These are phyloP conservation scores for Beauveria varroae DNA, from an alignment of 2,329 filamentous ascomycete genomes.

Conservation along the genomic window DNA sequence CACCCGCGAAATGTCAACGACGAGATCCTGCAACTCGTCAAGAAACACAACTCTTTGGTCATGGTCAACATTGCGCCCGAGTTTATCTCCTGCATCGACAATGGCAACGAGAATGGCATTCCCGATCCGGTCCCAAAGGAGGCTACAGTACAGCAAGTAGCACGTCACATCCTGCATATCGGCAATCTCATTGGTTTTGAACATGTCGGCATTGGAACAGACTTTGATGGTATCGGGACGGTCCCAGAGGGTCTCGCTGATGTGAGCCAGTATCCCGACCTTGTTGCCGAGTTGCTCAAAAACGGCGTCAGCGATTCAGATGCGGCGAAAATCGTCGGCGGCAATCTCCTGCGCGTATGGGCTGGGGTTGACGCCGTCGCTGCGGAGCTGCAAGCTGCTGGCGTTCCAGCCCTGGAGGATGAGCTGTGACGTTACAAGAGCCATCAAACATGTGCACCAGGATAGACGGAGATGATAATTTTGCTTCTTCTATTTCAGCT, in stretches of 20 bases:
- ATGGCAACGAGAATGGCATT: conserved; percentile 52
- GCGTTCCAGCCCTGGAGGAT: conserved; percentile 48
- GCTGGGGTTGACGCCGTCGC: conserved; percentile 67
- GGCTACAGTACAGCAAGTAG: conserved; percentile 69
- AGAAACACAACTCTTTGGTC: conserved; percentile 64
- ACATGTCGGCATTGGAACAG: conserved; percentile 80
- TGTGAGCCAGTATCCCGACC: conserved; percentile 71
- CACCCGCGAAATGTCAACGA: conserved; percentile 90
- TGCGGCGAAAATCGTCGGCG: conserved; percentile 66
- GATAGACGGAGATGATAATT: neutral
- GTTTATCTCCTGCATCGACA: conserved; percentile 69
- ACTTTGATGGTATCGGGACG: conserved; percentile 70
- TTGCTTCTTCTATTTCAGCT: neutral
- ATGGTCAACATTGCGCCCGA: conserved; percentile 87
- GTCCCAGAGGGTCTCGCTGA: conserved; percentile 74
- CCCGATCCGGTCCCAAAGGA: conserved; percentile 61
- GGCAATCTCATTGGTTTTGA: conserved; percentile 78
- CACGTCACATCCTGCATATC: conserved; percentile 73
- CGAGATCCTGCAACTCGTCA: conserved; percentile 69
- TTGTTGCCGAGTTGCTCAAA: conserved; percentile 67
- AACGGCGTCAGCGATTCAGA: conserved; percentile 69
- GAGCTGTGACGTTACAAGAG: conserved; percentile 24
- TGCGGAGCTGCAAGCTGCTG: conserved; percentile 51
- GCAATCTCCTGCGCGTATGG: conserved; percentile 82
- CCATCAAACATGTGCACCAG: neutral